A percentile compares a stretch with the other conserved stretches of the same genome.
Conservation (phyloP, 345 rosid genomes). For the Salix koriyanagi region DNA sequence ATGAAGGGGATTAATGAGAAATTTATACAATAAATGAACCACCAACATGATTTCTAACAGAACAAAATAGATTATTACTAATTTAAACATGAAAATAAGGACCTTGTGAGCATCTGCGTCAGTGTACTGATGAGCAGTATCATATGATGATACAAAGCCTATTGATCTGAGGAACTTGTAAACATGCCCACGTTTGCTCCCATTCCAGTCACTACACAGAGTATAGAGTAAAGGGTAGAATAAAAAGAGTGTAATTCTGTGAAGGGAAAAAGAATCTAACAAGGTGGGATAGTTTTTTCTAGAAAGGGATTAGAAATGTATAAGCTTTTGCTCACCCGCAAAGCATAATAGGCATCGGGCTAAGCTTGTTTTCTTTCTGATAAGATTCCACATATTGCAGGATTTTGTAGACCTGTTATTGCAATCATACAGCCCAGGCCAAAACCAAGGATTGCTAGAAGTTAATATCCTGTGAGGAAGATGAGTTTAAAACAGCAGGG, state of each 20-base stretch:
- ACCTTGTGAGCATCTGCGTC: constrained; percentile 33
- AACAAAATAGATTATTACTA: not conserved
- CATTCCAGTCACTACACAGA: constrained; percentile 28
- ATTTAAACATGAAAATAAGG: not conserved
- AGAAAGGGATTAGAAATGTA: not conserved
- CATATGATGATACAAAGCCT: constrained; percentile 31
- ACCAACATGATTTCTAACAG: not conserved
- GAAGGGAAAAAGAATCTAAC: not conserved
- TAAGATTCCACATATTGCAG: constrained; percentile 22
- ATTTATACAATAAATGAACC: not conserved
- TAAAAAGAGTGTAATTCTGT: constrained; percentile 1
- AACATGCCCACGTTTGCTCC: constrained; percentile 31
- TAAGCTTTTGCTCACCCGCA: constrained; percentile 11
- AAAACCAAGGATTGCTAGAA: not conserved
- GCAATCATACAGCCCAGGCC: not conserved
- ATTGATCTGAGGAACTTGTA: constrained; percentile 30
- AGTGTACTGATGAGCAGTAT: constrained; percentile 27
- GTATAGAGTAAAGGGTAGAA: not conserved
- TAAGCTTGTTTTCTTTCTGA: constrained; percentile 21
- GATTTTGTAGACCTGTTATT: constrained; percentile 17
- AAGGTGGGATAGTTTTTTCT: not conserved
- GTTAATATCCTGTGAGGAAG: not conserved
- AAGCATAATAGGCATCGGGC: constrained; percentile 18
- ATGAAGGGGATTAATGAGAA: constrained; percentile 15
- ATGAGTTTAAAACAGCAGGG: not conserved